These are phyloP conservation scores for Coemansia sp. DNA, from an alignment of 192 early-diverging fungal species.

Conservation along the genomic window DNA sequence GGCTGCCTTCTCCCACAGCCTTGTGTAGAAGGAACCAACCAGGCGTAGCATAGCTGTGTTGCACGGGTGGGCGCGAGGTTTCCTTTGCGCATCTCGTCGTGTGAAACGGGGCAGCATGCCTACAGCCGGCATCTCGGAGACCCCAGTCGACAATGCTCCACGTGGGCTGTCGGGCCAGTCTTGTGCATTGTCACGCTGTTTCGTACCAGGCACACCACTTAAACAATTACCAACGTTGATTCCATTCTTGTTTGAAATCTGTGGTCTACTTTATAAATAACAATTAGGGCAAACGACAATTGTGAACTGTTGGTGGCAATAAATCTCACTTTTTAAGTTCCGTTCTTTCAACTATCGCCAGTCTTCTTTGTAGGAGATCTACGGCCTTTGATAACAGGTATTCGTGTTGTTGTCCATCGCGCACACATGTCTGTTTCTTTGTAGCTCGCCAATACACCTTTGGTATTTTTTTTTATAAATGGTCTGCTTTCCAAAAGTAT, in stretches of 20 bases:
- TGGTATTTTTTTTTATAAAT: background rate
- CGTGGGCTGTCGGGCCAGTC: too few relatives aligned
- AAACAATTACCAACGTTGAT: background rate
- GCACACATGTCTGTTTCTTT: background rate
- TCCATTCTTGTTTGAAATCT: background rate
- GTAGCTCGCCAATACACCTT: background rate
- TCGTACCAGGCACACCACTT: too few relatives aligned
- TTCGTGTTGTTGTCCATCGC: background rate
- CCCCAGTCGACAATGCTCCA: too few relatives aligned
- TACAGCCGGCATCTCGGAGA: too few relatives aligned
- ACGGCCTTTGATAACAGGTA: background rate
- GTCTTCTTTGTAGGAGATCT: constrained; percentile 2
- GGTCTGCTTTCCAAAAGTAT: background rate
- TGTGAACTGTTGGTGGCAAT: background rate
- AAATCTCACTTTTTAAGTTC: background rate
- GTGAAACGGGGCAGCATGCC: too few relatives aligned
- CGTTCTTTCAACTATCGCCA: background rate
- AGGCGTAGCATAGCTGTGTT: too few relatives aligned
- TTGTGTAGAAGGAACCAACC: too few relatives aligned
- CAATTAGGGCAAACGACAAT: background rate
- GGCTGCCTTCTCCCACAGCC: too few relatives aligned
- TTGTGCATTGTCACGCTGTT: too few relatives aligned
- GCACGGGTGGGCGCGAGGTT: too few relatives aligned
- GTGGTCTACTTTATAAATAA: background rate
- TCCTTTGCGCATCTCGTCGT: too few relatives aligned